A percentile compares a stretch with the other conserved stretches of the same genome.
Evolutionary conservation across 2,329 filamentous ascomycete genomes (phyloP).

Genomic region (Microdochium nivale): DNA sequence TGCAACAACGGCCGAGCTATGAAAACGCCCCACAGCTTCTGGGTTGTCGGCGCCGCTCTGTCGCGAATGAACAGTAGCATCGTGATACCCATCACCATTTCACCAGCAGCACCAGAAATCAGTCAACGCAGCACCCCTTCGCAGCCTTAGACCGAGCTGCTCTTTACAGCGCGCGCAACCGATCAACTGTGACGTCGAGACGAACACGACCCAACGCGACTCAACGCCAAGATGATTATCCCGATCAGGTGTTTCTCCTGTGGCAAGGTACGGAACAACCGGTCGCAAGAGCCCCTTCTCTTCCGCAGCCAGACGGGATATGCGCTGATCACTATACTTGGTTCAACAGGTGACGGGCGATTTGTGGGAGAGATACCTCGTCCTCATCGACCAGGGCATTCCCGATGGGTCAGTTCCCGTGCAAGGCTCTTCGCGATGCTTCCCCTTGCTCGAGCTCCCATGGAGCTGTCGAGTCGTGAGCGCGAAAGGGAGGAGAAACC

Average conservation of each 20-base stretch:
- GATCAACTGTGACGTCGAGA: too few species aligned
- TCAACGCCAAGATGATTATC: conserved; percentile 74
- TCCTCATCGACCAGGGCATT: conserved; percentile 71
- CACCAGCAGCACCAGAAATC: not conserved
- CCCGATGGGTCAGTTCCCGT: conserved; percentile 66
- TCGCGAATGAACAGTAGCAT: not conserved
- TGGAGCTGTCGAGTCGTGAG: not conserved
- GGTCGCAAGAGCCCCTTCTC: not conserved
- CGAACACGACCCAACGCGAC: not conserved
- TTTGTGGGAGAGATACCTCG: conserved; percentile 93
- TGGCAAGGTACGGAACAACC: conserved; percentile 67
- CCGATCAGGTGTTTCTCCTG: conserved; percentile 98
- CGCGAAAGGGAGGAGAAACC: not conserved
- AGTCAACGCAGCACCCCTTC: too few species aligned
- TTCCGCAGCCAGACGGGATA: conserved; percentile 1
- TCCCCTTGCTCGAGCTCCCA: too few species aligned
- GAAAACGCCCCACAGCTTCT: not conserved
- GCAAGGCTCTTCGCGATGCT: too few species aligned
- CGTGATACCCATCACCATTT: not conserved
- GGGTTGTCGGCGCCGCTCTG: not conserved
- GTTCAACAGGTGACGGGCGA: conserved; percentile 77
- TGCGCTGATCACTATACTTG: conserved; percentile 15
- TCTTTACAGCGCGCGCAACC: too few species aligned
- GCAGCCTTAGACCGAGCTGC: too few species aligned
- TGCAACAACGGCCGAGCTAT: not conserved